Conservation (phyloP, 2,329 filamentous ascomycete genomes). For the Cordyceps sp. region DNA sequence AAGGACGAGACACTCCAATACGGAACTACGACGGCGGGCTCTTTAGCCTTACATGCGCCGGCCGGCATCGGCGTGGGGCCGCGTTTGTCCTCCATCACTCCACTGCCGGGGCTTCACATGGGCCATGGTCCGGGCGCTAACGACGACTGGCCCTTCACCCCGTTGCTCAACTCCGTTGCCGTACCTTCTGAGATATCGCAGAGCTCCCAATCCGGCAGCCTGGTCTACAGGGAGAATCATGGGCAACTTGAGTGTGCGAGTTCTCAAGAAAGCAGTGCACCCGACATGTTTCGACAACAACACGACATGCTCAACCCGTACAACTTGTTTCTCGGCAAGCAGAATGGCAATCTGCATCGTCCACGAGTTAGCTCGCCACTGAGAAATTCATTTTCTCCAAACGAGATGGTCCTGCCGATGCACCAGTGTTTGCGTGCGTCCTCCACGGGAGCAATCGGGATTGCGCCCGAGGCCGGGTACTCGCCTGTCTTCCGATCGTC, state of each 20-base stretch:
- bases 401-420: not conserved
- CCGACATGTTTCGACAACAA: not conserved
- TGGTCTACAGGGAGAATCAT: not conserved
- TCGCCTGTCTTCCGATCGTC: not conserved
- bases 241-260: not conserved
- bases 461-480: not conserved
- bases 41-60: not conserved
- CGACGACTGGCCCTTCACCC: constrained; percentile 3
- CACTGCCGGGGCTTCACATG: constrained; percentile 1
- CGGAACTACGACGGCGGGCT: too few species aligned
- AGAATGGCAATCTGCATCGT: constrained; percentile 4
- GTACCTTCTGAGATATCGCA: not conserved
- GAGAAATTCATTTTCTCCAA: constrained; percentile 5
- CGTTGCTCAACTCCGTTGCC: constrained; percentile 4
- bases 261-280: not conserved
- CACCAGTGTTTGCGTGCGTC: not conserved
- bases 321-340: constrained; percentile 6
- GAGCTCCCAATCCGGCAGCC: not conserved
- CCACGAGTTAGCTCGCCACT: constrained; percentile 13
- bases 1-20: constrained; percentile 4
- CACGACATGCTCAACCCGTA: constrained; percentile 8
- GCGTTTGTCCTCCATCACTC: constrained; percentile 12
- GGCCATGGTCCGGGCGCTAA: constrained; percentile 1
- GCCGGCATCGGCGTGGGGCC: constrained; percentile 5
- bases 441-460: too few species aligned